phyloP scores from a whole-genome alignment of 164 flowering plant species.

The Magnolia kwangsiensis region DNA sequence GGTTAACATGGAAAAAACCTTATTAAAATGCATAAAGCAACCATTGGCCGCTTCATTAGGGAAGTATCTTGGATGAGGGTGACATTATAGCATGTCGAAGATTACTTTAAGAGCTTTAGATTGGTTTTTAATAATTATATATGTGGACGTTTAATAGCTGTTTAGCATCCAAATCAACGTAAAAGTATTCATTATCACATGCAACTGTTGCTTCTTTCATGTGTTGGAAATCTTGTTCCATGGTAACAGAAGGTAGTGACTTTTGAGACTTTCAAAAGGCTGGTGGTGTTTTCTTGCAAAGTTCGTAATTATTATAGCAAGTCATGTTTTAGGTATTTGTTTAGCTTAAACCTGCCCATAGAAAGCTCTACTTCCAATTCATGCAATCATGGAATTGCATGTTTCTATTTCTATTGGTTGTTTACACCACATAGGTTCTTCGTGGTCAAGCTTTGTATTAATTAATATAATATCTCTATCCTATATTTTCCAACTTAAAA shows the following conservation, averaged over 20 bases:
- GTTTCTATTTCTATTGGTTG: background rate
- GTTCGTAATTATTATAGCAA: background rate
- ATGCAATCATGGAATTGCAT: conserved; percentile 13
- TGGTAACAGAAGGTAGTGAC: background rate
- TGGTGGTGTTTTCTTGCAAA: conserved; percentile 11
- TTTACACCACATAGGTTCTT: too few species aligned
- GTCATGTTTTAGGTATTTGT: conserved; percentile 14
- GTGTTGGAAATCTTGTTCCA: background rate
- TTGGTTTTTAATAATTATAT: conserved; percentile 6
- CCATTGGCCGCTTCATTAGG: conserved; percentile 24
- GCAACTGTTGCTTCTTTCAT: conserved; percentile 15
- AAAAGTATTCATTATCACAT: conserved; percentile 25
- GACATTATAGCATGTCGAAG: conserved; percentile 13
- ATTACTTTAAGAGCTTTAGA: conserved; percentile 16
- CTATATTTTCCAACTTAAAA: too few species aligned
- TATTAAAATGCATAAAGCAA: conserved; percentile 13
- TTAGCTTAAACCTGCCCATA: conserved; percentile 14
- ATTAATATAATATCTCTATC: too few species aligned
- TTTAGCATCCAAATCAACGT: conserved; percentile 18
- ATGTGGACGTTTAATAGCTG: conserved; percentile 14
- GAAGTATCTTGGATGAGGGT: conserved; percentile 38
- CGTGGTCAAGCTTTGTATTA: too few species aligned
- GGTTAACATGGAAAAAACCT: conserved; percentile 13
- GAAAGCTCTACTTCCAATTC: conserved; percentile 14
- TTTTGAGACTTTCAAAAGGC: conserved; percentile 17